A percentile compares a stretch with the other conserved stretches of the same genome.
Conservation (phyloP, 179 eudicot species). For the Camellia oleifera region DNA sequence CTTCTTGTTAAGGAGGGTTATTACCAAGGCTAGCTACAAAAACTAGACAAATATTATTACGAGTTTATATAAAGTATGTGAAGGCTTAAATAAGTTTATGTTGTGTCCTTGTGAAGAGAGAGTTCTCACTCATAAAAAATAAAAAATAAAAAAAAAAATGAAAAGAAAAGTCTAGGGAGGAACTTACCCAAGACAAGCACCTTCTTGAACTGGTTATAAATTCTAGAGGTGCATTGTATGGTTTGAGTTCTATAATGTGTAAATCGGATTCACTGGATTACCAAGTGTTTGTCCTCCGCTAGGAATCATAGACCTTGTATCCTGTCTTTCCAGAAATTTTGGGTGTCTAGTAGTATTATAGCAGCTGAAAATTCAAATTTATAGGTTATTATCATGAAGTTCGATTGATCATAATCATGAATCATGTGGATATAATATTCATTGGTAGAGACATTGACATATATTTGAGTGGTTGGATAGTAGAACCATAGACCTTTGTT, state of each 20-base stretch:
- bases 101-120: not conserved
- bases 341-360: not conserved
- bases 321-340: not conserved
- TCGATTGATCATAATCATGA: too few species aligned
- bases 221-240: not conserved
- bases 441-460: not conserved
- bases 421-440: not conserved
- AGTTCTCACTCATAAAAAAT: not conserved
- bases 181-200: not conserved
- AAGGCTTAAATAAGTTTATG: not conserved
- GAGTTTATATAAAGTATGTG: not conserved
- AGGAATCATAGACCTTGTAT: not conserved
- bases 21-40: not conserved
- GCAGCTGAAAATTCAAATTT: too few species aligned
- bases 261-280: not conserved
- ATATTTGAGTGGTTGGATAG: not conserved
- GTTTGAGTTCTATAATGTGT: not conserved
- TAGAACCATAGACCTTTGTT: not conserved
- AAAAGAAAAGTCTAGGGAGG: not conserved
- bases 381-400: too few species aligned
- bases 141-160: not conserved
- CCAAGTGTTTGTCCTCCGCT: not conserved
- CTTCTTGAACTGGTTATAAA: not conserved
- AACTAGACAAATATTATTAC: not conserved
- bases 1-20: not conserved